Evolutionary conservation across 371 early-diverging fungal genomes (phyloP).

Genomic region (Entomophthora muscae): DNA sequence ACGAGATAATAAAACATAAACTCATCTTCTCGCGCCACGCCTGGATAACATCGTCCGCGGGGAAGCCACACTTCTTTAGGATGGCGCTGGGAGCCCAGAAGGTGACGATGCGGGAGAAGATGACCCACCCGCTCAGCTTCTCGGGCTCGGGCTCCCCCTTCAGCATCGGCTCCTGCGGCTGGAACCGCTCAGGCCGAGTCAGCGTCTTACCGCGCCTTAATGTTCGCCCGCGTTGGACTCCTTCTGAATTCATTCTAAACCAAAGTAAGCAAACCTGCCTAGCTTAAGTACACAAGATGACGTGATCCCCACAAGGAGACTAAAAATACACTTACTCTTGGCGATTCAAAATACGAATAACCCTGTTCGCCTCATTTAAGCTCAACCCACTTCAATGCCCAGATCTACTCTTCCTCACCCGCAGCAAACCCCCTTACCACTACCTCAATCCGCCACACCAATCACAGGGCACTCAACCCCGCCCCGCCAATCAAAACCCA

Average conservation of each 20-base stretch:
- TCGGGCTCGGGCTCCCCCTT: constrained; percentile 33
- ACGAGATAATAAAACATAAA: constrained; percentile 46
- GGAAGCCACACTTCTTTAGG: constrained; percentile 22
- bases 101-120: constrained; percentile 53
- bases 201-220: constrained; percentile 57
- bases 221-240: constrained; percentile 13
- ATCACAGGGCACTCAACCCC: too few relatives aligned
- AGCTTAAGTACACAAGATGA: too few relatives aligned
- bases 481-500: too few relatives aligned
- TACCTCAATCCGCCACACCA: too few relatives aligned
- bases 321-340: too few relatives aligned
- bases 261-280: not conserved
- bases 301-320: too few relatives aligned
- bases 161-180: constrained; percentile 49
- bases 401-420: too few relatives aligned
- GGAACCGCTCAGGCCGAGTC: constrained; percentile 54
- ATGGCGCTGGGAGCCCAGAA: constrained; percentile 60
- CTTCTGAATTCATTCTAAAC: not conserved
- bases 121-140: constrained; percentile 44
- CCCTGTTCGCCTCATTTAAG: too few relatives aligned
- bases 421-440: too few relatives aligned
- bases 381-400: too few relatives aligned
- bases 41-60: constrained; percentile 40
- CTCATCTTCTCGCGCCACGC: constrained; percentile 88
- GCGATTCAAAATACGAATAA: too few relatives aligned